Evolutionary conservation across 768 basidiomycete species (phyloP), one percentile per base, ranked within the genome.

Genomic region (Clitopilus hobsonii): DNA sequence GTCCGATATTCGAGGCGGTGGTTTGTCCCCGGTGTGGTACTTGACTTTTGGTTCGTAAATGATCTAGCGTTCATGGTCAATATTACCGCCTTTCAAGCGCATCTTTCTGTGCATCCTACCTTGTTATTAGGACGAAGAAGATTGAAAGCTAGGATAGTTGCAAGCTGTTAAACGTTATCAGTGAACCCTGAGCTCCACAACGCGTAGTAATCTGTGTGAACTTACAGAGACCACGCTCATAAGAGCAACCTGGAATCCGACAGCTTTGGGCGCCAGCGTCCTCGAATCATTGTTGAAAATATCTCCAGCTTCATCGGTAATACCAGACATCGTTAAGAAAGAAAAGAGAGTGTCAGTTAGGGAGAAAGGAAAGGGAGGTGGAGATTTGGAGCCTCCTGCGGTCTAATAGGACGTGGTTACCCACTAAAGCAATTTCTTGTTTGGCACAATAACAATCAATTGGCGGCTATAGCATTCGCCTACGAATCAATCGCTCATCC

Each of bases 11-110:
- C 83, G 82, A 6, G 91, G 91, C 26, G 90, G 91, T 24, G 79
- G 74, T 67, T 91, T 91, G 69, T 83, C 69, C 38, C 86, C 88
- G 56, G 82, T 77, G 64, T 91, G 90, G 66, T 94, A 95, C 70
- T 95, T 95, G 71, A 91, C 84, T 72, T 95, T 97, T 58, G 93
- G 94, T 67, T 94, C 91, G 65, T 96, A 96, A 56, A 94, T 84
- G 58, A 91, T 82, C 92, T 92, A 56, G 27, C 1, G 48, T 18
- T 2, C 30, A 22, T 24, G 6, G 54, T 65, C 32, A 65, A 56
- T 23, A 57, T 38, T 26, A 13, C 23, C 20, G 25, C 56, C 30
- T 36, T 24, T 45, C 41, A 3, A 45, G 18, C 22, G 41, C 41
- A 23, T 11, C 22, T 20, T 32, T 6, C 41, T 38, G 24, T 55